Conservation (phyloP, 2,329 filamentous ascomycete species). For the Pyrenochaeta sp. region DNA sequence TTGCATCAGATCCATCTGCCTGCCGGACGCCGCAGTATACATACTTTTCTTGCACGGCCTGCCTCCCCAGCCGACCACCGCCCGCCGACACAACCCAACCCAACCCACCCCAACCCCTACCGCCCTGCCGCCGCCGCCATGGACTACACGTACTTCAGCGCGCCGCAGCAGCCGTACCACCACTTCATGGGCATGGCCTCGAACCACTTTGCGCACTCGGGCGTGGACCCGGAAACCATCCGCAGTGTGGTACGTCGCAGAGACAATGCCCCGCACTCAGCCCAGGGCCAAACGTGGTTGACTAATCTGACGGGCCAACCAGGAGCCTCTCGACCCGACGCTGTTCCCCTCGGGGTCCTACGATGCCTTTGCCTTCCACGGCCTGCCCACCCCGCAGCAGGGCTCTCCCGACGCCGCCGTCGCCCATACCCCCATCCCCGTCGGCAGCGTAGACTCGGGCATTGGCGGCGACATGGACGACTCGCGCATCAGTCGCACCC, state of each 20-base stretch:
- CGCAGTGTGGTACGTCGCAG: slow-evolving; percentile 39
- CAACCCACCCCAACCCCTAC: background rate
- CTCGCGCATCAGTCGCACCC: slow-evolving; percentile 36
- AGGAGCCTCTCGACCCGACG: slow-evolving; percentile 56
- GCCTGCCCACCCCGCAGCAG: slow-evolving; percentile 36
- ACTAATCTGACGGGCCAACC: slow-evolving; percentile 28
- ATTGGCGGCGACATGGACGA: slow-evolving; percentile 51
- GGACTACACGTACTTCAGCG: slow-evolving; percentile 65
- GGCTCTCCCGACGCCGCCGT: slow-evolving; percentile 41
- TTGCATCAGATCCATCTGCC: no score
- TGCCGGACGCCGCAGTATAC: no score
- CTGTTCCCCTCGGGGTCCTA: slow-evolving; percentile 33
- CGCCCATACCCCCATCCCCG: slow-evolving; percentile 39
- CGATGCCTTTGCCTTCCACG: slow-evolving; percentile 41
- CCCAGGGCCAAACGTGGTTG: slow-evolving; percentile 6
- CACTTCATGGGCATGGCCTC: slow-evolving; percentile 58
- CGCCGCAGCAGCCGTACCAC: slow-evolving; percentile 54
- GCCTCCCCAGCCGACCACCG: background rate
- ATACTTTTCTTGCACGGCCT: no score
- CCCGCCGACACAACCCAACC: background rate
- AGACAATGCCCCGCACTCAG: slow-evolving; percentile 15
- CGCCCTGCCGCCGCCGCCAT: slow-evolving; percentile 45
- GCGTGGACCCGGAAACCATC: slow-evolving; percentile 49
- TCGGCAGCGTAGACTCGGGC: slow-evolving; percentile 54
- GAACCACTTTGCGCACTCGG: slow-evolving; percentile 37